phyloP scores from a whole-genome alignment of 2,329 filamentous ascomycete genomes.

The Colletotrichum sojae region DNA sequence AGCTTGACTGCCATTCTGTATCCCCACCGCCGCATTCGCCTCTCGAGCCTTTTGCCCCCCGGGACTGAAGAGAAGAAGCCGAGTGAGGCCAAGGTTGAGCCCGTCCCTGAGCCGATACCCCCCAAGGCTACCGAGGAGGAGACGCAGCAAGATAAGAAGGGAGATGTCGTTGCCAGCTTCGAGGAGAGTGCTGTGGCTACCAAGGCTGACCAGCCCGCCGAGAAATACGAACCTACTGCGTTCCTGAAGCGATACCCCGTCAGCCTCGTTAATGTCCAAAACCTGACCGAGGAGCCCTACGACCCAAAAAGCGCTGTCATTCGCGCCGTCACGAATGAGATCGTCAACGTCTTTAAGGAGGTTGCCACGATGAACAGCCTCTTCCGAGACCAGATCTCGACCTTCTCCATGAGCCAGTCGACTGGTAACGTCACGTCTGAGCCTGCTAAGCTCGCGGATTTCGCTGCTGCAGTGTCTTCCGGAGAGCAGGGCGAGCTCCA shows the following conservation, averaged over 20 bases:
- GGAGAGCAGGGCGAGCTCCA: slow-evolving; percentile 94
- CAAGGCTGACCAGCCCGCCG: slow-evolving; percentile 63
- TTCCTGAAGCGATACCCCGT: slow-evolving; percentile 94
- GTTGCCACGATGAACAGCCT: slow-evolving; percentile 93
- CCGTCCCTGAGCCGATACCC: slow-evolving; percentile 72
- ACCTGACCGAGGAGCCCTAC: slow-evolving; percentile 88
- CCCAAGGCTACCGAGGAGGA: slow-evolving; percentile 67
- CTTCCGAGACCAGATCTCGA: slow-evolving; percentile 97
- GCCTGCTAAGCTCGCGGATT: slow-evolving; percentile 94
- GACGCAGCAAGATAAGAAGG: slow-evolving; percentile 77
- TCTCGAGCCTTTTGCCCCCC: slow-evolving; percentile 86
- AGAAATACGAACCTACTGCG: slow-evolving; percentile 86
- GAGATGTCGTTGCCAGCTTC: slow-evolving; percentile 96
- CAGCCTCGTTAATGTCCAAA: slow-evolving; percentile 95
- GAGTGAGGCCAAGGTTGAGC: slow-evolving; percentile 63
- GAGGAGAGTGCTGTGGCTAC: slow-evolving; percentile 82
- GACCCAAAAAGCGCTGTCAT: slow-evolving; percentile 93
- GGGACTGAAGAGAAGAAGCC: slow-evolving; percentile 66
- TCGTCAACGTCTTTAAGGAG: slow-evolving; percentile 99
- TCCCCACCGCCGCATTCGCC: slow-evolving; percentile 92
- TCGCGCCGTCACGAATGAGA: slow-evolving; percentile 94
- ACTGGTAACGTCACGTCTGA: slow-evolving; percentile 96
- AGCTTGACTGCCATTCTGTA: slow-evolving; percentile 95
- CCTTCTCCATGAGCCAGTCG: slow-evolving; percentile 95
- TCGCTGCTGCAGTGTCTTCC: slow-evolving; percentile 95